Conservation (phyloP, 345 rosid genomes). For the Jatropha curcas region DNA sequence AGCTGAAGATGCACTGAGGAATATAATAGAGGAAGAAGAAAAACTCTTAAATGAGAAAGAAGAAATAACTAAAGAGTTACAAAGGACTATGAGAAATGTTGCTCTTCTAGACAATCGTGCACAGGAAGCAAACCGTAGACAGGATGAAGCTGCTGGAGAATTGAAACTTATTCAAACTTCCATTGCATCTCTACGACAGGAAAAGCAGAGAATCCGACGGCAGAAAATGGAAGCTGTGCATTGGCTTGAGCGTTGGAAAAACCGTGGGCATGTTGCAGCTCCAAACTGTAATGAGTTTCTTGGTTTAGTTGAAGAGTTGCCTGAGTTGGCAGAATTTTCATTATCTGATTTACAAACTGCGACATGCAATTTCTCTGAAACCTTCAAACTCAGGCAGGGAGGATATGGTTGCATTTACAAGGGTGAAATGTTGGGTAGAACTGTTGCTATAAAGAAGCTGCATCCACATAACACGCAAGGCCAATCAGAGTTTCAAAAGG, state of each 20-base stretch:
- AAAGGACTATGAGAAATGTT: constrained; percentile 53
- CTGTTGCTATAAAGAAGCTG: constrained; percentile 67
- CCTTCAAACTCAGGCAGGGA: constrained; percentile 67
- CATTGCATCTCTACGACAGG: constrained; percentile 52
- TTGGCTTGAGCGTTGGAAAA: constrained; percentile 76
- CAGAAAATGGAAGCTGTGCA: constrained; percentile 67
- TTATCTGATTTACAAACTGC: constrained; percentile 58
- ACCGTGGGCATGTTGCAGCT: constrained; percentile 42
- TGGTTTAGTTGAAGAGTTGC: constrained; percentile 53
- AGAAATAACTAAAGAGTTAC: constrained; percentile 41
- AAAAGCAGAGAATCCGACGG: constrained; percentile 54
- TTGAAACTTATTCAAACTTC: constrained; percentile 48
- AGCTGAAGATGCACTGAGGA: constrained; percentile 47
- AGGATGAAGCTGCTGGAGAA: constrained; percentile 54
- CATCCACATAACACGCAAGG: constrained; percentile 65
- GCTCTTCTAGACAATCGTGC: constrained; percentile 56
- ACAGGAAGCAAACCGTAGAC: constrained; percentile 47
- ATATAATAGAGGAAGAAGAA: constrained; percentile 37
- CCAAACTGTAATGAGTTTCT: constrained; percentile 45
- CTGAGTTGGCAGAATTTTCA: constrained; percentile 59
- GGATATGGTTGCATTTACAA: constrained; percentile 69
- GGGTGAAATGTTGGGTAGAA: constrained; percentile 85
- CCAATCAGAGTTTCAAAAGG: constrained; percentile 63
- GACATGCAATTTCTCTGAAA: constrained; percentile 72
- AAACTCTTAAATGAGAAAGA: constrained; percentile 52